phyloP scores from a whole-genome alignment of 192 early-diverging fungal species.

The Phycomyces nitens region DNA sequence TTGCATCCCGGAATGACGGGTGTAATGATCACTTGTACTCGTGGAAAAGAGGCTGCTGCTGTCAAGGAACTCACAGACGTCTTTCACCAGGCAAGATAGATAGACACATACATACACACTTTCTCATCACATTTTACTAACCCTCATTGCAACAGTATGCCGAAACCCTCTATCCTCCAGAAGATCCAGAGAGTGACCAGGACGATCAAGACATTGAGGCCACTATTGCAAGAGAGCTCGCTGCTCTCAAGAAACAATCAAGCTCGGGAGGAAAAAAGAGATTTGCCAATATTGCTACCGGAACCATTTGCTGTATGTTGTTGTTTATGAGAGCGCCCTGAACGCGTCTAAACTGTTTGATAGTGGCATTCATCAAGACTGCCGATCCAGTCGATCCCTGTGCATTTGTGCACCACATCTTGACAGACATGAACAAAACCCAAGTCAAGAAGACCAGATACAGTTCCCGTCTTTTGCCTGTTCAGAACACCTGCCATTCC shows the following conservation, averaged over 20 bases:
- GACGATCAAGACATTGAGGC: constrained; percentile 50
- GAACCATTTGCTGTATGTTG: constrained; percentile 49
- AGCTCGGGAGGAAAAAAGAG: constrained; percentile 31
- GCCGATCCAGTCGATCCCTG: constrained; percentile 22
- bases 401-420: constrained; percentile 25
- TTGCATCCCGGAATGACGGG: constrained; percentile 45
- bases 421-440: constrained; percentile 22
- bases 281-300: constrained; percentile 46
- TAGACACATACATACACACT: too few relatives aligned
- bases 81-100: constrained; percentile 37
- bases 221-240: constrained; percentile 51
- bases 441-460: constrained; percentile 34
- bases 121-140: too few relatives aligned
- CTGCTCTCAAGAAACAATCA: constrained; percentile 38
- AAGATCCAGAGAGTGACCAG: constrained; percentile 18
- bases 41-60: constrained; percentile 40
- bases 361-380: not conserved
- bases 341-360: too few relatives aligned
- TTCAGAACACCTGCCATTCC: constrained; percentile 47
- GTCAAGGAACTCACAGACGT: constrained; percentile 48
- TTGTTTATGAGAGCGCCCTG: too few relatives aligned
- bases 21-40: constrained; percentile 48
- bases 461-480: constrained; percentile 50
- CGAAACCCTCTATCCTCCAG: constrained; percentile 18
- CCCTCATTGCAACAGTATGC: too few relatives aligned